Percentiles rank a stretch among this genome's conserved stretches.
Evolutionary conservation across 768 basidiomycete species (phyloP).

Genomic region (Hemileccinum rubropunctum): DNA sequence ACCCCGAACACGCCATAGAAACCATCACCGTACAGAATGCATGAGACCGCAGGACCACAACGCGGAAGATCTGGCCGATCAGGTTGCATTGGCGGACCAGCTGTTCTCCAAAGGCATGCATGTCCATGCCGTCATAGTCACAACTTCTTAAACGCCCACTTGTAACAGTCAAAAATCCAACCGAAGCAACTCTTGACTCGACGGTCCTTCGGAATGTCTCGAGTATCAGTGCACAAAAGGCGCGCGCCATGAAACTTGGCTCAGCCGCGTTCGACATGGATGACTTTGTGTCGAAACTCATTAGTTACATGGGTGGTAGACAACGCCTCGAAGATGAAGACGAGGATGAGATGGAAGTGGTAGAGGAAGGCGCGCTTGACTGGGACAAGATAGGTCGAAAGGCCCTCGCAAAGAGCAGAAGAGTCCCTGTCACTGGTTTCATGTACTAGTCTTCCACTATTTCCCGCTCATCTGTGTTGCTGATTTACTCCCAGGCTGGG

Average conservation of each 20-base stretch:
- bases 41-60: slow-evolving; percentile 54
- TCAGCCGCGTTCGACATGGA: slow-evolving; percentile 88
- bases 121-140: neutral
- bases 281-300: slow-evolving; percentile 78
- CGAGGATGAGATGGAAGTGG: slow-evolving; percentile 53
- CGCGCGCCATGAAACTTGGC: slow-evolving; percentile 88
- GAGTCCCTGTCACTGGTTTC: slow-evolving; percentile 81
- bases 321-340: slow-evolving; percentile 45
- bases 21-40: slow-evolving; percentile 33
- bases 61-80: slow-evolving; percentile 52
- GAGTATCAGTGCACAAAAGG: slow-evolving; percentile 78
- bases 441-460: slow-evolving; percentile 55
- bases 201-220: slow-evolving; percentile 73
- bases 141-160: neutral
- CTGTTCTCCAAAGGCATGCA: slow-evolving; percentile 61
- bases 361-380: slow-evolving; percentile 52
- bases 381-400: slow-evolving; percentile 89
- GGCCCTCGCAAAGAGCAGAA: slow-evolving; percentile 74
- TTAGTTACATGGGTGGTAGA: slow-evolving; percentile 74
- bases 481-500: slow-evolving; percentile 68
- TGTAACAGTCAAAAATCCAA: slow-evolving; percentile 65
- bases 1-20: neutral
- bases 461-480: neutral
- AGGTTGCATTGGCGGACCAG: slow-evolving; percentile 55
- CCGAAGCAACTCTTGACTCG: slow-evolving; percentile 91